Conservation (phyloP, 306 rosid genomes). For the Fragaria nilgerrensis region DNA sequence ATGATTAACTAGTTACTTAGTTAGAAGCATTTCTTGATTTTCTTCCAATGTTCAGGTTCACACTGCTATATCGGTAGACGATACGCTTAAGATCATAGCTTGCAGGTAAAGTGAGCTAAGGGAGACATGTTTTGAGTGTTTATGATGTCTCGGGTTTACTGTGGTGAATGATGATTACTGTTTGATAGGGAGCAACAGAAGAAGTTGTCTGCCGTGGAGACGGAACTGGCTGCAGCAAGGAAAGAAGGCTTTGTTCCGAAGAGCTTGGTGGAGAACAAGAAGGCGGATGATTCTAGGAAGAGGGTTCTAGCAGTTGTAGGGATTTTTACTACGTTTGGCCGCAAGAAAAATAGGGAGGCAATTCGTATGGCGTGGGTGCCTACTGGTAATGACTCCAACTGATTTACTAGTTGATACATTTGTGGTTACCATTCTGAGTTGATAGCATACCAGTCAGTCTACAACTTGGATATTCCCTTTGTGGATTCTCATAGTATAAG, state of each 20-base stretch:
- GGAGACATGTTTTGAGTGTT: constrained; percentile 9
- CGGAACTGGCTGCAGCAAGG: constrained; percentile 59
- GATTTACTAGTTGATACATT: neutral
- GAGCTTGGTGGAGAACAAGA: constrained; percentile 28
- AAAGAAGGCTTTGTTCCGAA: constrained; percentile 59
- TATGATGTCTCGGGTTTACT: neutral
- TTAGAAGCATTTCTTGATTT: constrained; percentile 9
- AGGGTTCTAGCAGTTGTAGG: constrained; percentile 53
- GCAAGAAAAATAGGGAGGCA: constrained; percentile 64
- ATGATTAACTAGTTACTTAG: too few species aligned
- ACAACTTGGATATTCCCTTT: neutral
- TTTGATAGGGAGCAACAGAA: constrained; percentile 59
- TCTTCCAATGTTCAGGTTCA: constrained; percentile 62
- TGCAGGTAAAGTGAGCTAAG: constrained; percentile 54
- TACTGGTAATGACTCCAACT: constrained; percentile 37
- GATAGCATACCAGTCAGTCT: neutral
- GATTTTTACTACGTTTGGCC: constrained; percentile 60
- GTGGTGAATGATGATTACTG: constrained; percentile 22
- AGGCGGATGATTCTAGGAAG: constrained; percentile 41
- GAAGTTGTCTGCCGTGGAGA: constrained; percentile 53
- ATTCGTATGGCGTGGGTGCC: constrained; percentile 82
- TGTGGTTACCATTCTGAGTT: neutral
- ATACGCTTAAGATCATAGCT: constrained; percentile 51
- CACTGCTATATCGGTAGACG: constrained; percentile 60
- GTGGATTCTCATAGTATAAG: neutral